Base-by-base conservation (phyloP, 2,329 filamentous ascomycete genomes). In the Penicillium sp. region DNA sequence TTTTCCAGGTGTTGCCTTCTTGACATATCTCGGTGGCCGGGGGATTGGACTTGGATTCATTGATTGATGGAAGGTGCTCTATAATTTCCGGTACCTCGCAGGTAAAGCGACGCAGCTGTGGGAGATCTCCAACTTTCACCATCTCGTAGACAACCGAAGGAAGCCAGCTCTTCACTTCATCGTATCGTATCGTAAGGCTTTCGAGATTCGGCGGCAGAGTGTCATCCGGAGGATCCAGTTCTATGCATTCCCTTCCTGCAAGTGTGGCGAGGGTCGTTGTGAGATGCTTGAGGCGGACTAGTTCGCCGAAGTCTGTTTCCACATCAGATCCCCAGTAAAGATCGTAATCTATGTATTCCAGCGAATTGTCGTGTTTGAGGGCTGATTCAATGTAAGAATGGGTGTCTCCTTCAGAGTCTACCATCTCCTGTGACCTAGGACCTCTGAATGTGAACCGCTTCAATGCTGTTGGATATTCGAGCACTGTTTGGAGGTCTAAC, bases 281-380 rank as follows among this genome's bases (percentile, higher is more conserved):
- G 27, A 57, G 42, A 38, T 57, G 37, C 27, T 57, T 45, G 15
- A 52, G 40, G 4, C 7, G 18, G 9, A 29, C 21, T 12, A 54
- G 27, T n/a, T 16, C 35, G 18, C n/a, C 8, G 18, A 52, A 52
- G 12, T 52, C 31, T 23, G 41, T 25, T 9, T 52, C 41, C 4
- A 31, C 37, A 16, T 51, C 53, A 25, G 8, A 13, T 9, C 48
- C 53, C 53, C 48, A 55, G 41, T 55, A 55, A 21, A 52, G 16
- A 37, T 55, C 53, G 40, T 52, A 41, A 29, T 55, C 53, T 7
- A 55, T n/a, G 21, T 34, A 52, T 8, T 55, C 48, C 21, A 55
- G 32, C 13, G 48, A 46, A 21, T 7, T 2, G 1, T n/a, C 16
- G 2, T 55, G 53, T 18, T 2, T 0, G 27, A 13, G 9, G 8